Conservation (phyloP, 176 grass and related monocot species). For the Carex parvula region DNA sequence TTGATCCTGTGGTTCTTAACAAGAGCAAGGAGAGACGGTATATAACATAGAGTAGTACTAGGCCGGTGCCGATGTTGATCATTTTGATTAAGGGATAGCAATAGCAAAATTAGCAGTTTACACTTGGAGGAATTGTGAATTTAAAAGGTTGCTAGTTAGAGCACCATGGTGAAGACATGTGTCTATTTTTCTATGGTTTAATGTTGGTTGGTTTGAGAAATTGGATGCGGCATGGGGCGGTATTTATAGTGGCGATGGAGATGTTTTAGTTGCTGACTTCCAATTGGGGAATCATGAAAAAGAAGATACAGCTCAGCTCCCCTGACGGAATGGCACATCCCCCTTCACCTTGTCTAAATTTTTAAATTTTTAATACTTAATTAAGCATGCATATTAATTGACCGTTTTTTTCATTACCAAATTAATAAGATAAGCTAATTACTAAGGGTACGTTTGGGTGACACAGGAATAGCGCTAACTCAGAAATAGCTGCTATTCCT, state of each 20-base stretch:
- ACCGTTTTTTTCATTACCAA: background rate
- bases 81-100: background rate
- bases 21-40: constrained; percentile 12
- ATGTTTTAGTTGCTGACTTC: background rate
- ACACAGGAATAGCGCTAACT: too few species aligned
- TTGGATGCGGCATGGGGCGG: background rate
- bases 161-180: background rate
- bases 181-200: background rate
- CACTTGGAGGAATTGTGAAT: background rate
- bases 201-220: background rate
- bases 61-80: constrained; percentile 22
- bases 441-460: too few species aligned
- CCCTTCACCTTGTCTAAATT: background rate
- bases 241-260: constrained; percentile 16
- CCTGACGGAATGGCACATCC: background rate
- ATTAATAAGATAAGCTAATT: too few species aligned
- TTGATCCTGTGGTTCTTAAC: background rate
- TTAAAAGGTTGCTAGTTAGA: background rate
- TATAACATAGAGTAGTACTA: constrained; percentile 34
- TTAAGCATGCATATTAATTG: background rate
- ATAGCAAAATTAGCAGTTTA: background rate
- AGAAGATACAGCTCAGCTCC: constrained; percentile 14
- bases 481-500: too few species aligned
- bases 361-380: background rate
- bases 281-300: background rate